These are phyloP conservation scores for Solanum megistacrolobum DNA, from an alignment of 257 asterid species.

Conservation along the genomic window DNA sequence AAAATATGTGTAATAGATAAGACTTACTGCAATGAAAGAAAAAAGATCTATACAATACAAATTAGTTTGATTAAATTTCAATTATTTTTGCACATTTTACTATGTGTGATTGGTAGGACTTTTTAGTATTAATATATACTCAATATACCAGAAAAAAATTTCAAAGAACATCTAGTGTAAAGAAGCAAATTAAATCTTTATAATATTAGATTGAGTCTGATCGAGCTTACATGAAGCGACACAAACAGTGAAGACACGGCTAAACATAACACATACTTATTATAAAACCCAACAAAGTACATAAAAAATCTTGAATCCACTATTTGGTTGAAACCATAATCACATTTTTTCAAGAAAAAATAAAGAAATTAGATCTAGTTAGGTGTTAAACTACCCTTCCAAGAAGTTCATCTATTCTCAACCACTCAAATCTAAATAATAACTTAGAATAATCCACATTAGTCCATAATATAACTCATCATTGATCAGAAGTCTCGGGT, in stretches of 20 bases:
- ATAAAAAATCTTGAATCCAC: neutral
- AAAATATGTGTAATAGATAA: neutral
- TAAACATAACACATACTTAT: neutral
- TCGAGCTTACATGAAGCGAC: neutral
- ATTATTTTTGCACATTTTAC: neutral
- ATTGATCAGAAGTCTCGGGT: neutral
- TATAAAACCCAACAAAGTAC: neutral
- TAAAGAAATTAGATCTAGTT: neutral
- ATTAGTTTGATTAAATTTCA: no score
- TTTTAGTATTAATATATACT: neutral
- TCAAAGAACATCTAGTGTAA: neutral
- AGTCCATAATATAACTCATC: neutral
- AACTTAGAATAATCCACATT: neutral
- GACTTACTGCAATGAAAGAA: neutral
- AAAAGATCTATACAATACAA: neutral
- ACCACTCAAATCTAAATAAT: neutral
- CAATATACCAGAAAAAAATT: neutral
- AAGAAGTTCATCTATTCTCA: neutral
- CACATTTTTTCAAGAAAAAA: neutral
- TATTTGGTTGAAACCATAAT: neutral
- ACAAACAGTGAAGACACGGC: accelerated
- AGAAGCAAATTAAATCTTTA: neutral
- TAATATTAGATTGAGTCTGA: neutral
- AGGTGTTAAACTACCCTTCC: neutral
- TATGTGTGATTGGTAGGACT: neutral